Evolutionary conservation across 2,329 filamentous ascomycete species (phyloP), one percentile per base, ranked within the genome.

Genomic region (Colletotrichum higginsianum): DNA sequence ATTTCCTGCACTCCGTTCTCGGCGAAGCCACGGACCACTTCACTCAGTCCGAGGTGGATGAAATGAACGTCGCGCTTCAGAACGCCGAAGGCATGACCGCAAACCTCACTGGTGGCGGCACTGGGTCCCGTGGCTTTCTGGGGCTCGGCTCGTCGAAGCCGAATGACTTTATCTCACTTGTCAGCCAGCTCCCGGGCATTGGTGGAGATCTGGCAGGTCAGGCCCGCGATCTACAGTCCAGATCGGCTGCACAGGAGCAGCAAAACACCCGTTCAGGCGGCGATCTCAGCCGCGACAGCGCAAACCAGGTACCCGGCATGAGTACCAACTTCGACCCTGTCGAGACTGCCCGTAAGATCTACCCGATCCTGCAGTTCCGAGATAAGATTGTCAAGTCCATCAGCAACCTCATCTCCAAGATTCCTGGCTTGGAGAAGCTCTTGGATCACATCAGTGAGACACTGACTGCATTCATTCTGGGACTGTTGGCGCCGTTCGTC

Each of bases 391-490:
- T 98, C 61, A 94, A 94, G 76, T 89, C 92, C 50, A 95, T 99
- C 81, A 94, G 91, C 78, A 89, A 90, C 49, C 92, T 95, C 63
- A 94, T 98, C 75, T 91, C 95, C 77, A 98, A 97, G 84, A 93
- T 99, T 49, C 96, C 96, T 0, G 96, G 96, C 0, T 87, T 99
- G 4, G 94, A 98, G 82, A 88, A 92, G 73, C 86, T 98, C n/a
- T 90, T 98, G 26, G 96, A 98, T 74, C 96, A 94, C 77, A 97
- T 99, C 77, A 94, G 93, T 67, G 96, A 99, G 84, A 96, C 93
- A 1, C 86, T 99, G 50, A 98, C 96, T 0, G 88, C 98, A 8
- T 98, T 98, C 79, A 90, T 99, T 61, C 88, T 99, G 73, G 95
- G 95, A 7, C 88, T 99, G 1, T 87, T 99, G 21, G 94, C 96